phyloP scores from a whole-genome alignment of 495 filamentous ascomycete genomes.

The Trichoderma erinaceum region DNA sequence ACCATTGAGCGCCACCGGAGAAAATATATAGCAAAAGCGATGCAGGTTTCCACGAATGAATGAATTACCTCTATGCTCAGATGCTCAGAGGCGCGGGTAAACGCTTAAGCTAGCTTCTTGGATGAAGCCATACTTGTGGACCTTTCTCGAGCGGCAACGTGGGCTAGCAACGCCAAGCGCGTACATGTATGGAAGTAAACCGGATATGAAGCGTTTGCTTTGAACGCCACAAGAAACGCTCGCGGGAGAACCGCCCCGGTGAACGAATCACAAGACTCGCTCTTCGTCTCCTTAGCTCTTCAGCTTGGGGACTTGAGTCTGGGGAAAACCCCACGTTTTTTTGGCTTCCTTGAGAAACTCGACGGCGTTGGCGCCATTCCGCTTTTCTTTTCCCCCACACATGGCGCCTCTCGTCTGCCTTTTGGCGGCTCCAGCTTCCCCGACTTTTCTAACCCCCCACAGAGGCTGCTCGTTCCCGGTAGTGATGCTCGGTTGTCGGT shows the following conservation, averaged over 20 bases:
- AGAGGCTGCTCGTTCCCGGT: neutral
- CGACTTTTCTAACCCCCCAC: neutral
- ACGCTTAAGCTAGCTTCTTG: neutral
- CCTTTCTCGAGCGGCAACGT: neutral
- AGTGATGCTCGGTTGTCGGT: constrained; percentile 1
- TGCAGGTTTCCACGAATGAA: neutral
- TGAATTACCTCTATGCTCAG: neutral
- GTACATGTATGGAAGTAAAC: neutral
- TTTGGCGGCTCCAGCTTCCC: neutral
- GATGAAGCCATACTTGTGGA: neutral
- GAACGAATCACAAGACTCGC: neutral
- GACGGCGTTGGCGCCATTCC: neutral
- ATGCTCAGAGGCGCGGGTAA: neutral
- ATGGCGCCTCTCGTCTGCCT: neutral
- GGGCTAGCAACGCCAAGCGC: neutral
- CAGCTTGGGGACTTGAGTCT: neutral
- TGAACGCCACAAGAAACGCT: neutral
- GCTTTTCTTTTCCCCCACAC: neutral
- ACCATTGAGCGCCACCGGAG: constrained; percentile 12
- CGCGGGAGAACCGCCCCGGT: neutral
- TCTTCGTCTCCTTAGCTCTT: neutral
- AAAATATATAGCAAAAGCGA: neutral
- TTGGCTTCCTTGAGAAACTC: neutral
- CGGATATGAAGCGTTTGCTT: neutral
- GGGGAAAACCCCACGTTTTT: constrained; percentile 11